phyloP scores from a whole-genome alignment of 2,329 filamentous ascomycete species.

The Ilyonectria sp. region DNA sequence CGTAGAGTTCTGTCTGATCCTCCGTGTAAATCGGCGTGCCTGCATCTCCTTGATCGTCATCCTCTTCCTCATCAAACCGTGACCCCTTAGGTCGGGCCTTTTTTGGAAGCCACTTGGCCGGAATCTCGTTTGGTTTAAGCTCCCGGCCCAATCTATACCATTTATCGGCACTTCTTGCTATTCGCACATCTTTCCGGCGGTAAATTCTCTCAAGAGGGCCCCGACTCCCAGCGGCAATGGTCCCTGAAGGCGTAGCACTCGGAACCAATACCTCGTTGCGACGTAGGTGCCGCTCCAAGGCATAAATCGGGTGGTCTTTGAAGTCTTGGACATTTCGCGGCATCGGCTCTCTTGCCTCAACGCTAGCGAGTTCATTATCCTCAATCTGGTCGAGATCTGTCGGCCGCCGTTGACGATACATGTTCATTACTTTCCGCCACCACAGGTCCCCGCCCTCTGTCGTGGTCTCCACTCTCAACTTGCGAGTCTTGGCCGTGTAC shows the following conservation, averaged over 20 bases:
- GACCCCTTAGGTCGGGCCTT: conserved; percentile 53
- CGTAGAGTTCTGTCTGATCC: conserved; percentile 80
- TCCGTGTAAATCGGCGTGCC: conserved; percentile 73
- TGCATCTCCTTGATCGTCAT: conserved; percentile 49
- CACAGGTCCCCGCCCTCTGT: conserved; percentile 65
- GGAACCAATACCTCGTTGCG: conserved; percentile 87
- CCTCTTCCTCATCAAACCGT: conserved; percentile 48
- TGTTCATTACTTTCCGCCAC: conserved; percentile 68
- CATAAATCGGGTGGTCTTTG: conserved; percentile 87
- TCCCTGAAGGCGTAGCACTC: conserved; percentile 79
- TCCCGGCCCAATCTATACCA: conserved; percentile 93
- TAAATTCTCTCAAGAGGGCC: conserved; percentile 83
- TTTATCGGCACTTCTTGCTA: conserved; percentile 84
- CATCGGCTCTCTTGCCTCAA: conserved; percentile 84
- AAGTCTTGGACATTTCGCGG: conserved; percentile 90
- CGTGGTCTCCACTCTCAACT: conserved; percentile 79
- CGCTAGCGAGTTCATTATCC: conserved; percentile 79
- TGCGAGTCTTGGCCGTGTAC: conserved; percentile 91
- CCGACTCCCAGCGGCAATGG: conserved; percentile 78
- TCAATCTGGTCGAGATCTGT: conserved; percentile 88
- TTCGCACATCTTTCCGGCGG: conserved; percentile 83
- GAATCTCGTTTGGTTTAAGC: conserved; percentile 83
- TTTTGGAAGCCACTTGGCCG: conserved; percentile 80
- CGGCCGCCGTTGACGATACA: conserved; percentile 58
- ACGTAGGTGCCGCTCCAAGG: conserved; percentile 86